Percentiles rank a stretch among this genome's conserved stretches.
Evolutionary conservation across 1,284 basidiomycete genomes (phyloP).

Genomic region (Microbotryum lychnidis-dioicae): DNA sequence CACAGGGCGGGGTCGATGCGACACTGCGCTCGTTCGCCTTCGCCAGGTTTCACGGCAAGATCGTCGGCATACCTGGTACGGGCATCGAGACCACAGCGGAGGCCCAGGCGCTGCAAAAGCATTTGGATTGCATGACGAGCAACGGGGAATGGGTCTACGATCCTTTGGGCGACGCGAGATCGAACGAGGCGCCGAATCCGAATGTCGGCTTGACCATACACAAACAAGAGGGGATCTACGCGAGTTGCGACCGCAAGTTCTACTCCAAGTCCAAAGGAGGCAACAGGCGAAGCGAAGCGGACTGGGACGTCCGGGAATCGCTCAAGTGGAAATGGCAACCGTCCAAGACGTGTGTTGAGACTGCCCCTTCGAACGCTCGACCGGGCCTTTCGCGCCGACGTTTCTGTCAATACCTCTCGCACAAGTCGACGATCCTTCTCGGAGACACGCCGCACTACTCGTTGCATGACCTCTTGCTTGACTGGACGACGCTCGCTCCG

Average conservation of each 20-base stretch:
- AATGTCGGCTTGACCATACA: slow-evolving; percentile 30
- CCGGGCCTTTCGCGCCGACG: slow-evolving; percentile 13
- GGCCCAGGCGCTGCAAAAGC: slow-evolving; percentile 26
- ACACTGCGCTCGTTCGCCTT: neutral
- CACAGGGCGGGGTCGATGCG: neutral
- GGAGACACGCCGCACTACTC: slow-evolving; percentile 35
- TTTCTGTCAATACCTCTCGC: slow-evolving; percentile 33
- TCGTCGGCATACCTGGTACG: slow-evolving; percentile 34
- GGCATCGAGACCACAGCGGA: slow-evolving; percentile 22
- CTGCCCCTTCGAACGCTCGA: neutral
- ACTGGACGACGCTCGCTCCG: slow-evolving; percentile 32
- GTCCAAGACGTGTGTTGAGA: slow-evolving; percentile 18
- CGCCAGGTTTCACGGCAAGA: neutral
- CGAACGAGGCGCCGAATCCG: neutral
- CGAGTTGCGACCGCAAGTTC: slow-evolving; percentile 36
- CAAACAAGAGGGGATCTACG: slow-evolving; percentile 33
- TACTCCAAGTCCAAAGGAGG: slow-evolving; percentile 25
- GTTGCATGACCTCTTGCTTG: slow-evolving; percentile 37
- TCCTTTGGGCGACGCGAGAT: slow-evolving; percentile 2
- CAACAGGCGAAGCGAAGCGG: neutral
- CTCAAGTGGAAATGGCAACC: slow-evolving; percentile 36
- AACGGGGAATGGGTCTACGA: slow-evolving; percentile 35
- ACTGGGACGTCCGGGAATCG: slow-evolving; percentile 33
- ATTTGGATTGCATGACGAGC: slow-evolving; percentile 33
- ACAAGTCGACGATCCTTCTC: slow-evolving; percentile 35